These are phyloP conservation scores for Tulasnella sp. DNA, from an alignment of 768 basidiomycete genomes.

Conservation along the genomic window DNA sequence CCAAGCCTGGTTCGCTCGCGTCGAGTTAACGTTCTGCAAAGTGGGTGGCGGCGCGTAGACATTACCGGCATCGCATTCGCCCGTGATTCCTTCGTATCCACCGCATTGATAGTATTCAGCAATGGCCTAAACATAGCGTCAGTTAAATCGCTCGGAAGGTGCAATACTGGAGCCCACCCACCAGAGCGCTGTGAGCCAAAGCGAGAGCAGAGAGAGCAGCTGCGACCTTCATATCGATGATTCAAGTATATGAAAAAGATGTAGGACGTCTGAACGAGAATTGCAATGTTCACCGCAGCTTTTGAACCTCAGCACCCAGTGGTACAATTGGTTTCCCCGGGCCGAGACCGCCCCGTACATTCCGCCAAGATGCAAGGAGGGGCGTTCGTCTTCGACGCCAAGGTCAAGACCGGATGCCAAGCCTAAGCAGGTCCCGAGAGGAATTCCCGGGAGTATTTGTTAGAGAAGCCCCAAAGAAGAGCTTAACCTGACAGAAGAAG, in stretches of 20 bases:
- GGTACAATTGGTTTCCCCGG: background rate
- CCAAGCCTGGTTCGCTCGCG: background rate
- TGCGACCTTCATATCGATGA: background rate
- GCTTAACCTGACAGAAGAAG: conserved; percentile 6
- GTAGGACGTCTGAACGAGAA: background rate
- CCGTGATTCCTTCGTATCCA: background rate
- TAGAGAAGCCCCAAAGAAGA: background rate
- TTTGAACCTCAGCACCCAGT: background rate
- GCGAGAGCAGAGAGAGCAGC: background rate
- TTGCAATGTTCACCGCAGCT: background rate
- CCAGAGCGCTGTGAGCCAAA: background rate
- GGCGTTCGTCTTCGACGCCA: background rate
- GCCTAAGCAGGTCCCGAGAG: conserved; percentile 1
- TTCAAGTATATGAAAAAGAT: background rate
- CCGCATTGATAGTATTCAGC: conserved; percentile 6
- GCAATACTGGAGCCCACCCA: background rate
- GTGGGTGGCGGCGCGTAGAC: background rate
- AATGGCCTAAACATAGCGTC: background rate
- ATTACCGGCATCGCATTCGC: background rate
- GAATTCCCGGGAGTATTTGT: conserved; percentile 2
- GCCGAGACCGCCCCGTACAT: background rate
- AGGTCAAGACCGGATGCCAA: background rate
- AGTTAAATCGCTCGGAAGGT: background rate
- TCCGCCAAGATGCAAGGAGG: background rate
- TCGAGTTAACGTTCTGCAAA: background rate